phyloP scores from a whole-genome alignment of 106 monocot genomes.

The Iris macrosiphon region DNA sequence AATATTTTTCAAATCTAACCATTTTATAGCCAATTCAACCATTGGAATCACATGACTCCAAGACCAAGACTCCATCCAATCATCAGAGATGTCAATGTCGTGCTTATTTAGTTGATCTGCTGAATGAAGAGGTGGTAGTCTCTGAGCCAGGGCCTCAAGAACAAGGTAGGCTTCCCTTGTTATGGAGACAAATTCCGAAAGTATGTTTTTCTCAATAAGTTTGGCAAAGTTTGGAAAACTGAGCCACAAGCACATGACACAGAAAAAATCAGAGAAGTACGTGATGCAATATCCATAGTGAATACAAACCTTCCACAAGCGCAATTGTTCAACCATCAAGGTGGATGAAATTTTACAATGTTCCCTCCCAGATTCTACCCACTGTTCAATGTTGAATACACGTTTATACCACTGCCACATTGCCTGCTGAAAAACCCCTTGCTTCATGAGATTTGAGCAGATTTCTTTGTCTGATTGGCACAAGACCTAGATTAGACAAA shows the following conservation, averaged over 20 bases:
- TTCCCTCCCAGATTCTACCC: constrained; percentile 62
- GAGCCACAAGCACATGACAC: constrained; percentile 68
- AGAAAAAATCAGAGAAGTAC: constrained; percentile 78
- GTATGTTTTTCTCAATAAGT: constrained; percentile 41
- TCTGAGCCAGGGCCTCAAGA: constrained; percentile 56
- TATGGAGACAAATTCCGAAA: constrained; percentile 68
- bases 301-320: constrained; percentile 90
- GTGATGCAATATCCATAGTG: constrained; percentile 72
- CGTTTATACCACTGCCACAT: constrained; percentile 75
- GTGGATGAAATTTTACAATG: constrained; percentile 50
- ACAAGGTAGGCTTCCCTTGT: constrained; percentile 67
- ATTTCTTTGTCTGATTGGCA: constrained; percentile 49
- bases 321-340: constrained; percentile 74
- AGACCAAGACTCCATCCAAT: constrained; percentile 57
- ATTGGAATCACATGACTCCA: constrained; percentile 83
- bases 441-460: constrained; percentile 59
- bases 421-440: constrained; percentile 60
- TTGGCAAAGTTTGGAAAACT: constrained; percentile 53
- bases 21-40: constrained; percentile 68
- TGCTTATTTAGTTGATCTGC: constrained; percentile 30
- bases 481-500: constrained; percentile 48
- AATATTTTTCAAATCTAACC: constrained; percentile 55
- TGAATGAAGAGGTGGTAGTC: constrained; percentile 76
- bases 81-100: constrained; percentile 9
- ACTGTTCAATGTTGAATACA: constrained; percentile 53